Conservation (phyloP, 108 stramenopile genomes). For the Nitzschia palea region DNA sequence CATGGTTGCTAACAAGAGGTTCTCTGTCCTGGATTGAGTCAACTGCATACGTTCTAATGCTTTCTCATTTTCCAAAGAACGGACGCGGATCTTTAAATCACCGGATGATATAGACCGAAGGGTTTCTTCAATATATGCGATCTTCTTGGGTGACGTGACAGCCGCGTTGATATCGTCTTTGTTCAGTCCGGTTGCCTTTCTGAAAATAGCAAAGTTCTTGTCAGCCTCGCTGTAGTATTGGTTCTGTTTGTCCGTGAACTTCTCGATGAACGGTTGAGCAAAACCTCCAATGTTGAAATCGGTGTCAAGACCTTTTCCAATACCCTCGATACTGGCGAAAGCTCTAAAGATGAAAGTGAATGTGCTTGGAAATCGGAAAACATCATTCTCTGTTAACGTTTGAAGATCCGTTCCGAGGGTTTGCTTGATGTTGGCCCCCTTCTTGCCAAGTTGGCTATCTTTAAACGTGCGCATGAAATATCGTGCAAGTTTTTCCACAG, state of each 20-base stretch:
- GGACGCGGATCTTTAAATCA: constrained; percentile 89
- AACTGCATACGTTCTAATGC: constrained; percentile 84
- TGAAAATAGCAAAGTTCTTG: constrained; percentile 73
- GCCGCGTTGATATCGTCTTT: constrained; percentile 73
- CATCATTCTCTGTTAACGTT: constrained; percentile 81
- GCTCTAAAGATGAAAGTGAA: constrained; percentile 98
- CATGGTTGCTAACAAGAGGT: constrained; percentile 69
- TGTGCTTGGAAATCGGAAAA: constrained; percentile 93
- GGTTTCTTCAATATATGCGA: constrained; percentile 92
- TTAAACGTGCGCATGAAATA: constrained; percentile 95
- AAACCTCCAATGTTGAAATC: constrained; percentile 90
- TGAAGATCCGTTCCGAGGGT: constrained; percentile 84
- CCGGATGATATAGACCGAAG: constrained; percentile 82
- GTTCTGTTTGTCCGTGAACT: constrained; percentile 83
- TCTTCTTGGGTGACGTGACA: constrained; percentile 76
- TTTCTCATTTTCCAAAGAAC: constrained; percentile 93
- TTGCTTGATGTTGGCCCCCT: constrained; percentile 74
- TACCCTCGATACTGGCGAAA: constrained; percentile 96
- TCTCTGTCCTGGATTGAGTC: constrained; percentile 75
- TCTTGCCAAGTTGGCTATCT: constrained; percentile 86
- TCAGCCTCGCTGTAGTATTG: constrained; percentile 58
- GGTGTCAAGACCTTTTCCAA: constrained; percentile 91
- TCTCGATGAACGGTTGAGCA: constrained; percentile 93
- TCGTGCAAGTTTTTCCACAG: constrained; percentile 92
- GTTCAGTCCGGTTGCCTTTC: constrained; percentile 85